Evolutionary conservation across 768 basidiomycete genomes (phyloP).

Genomic region (Tricholoma sp.): DNA sequence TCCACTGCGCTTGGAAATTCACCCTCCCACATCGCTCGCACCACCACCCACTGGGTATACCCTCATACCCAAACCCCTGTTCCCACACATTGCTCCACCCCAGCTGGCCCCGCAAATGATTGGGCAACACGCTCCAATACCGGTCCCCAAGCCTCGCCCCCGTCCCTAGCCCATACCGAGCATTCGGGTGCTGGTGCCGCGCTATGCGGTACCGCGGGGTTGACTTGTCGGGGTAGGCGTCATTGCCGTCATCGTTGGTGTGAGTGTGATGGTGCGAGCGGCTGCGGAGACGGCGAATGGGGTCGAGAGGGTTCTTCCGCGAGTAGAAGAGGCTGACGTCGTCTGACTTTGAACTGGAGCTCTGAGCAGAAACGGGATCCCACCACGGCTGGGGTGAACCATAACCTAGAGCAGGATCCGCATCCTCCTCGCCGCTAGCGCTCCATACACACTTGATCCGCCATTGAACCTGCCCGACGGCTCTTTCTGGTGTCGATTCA

Average conservation of each 20-base stretch:
- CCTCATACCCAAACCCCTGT: slow-evolving; percentile 16
- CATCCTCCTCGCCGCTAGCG: slow-evolving; percentile 42
- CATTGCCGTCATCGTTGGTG: not conserved
- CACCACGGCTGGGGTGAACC: slow-evolving; percentile 20
- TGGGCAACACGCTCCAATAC: not conserved
- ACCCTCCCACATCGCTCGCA: slow-evolving; percentile 44
- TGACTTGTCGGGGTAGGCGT: slow-evolving; percentile 2
- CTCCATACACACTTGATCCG: slow-evolving; percentile 42
- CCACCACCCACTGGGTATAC: slow-evolving; percentile 44
- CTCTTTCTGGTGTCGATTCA: not conserved
- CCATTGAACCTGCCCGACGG: slow-evolving; percentile 38
- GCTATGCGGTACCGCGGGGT: slow-evolving; percentile 20
- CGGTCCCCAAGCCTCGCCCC: not conserved
- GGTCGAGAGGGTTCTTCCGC: not conserved
- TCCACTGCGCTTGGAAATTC: slow-evolving; percentile 39
- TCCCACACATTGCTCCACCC: slow-evolving; percentile 15
- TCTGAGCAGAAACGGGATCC: slow-evolving; percentile 9
- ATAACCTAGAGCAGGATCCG: slow-evolving; percentile 10
- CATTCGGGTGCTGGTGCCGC: slow-evolving; percentile 18
- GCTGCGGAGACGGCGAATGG: not conserved
- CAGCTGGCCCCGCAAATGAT: slow-evolving; percentile 8
- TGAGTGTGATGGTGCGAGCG: not conserved
- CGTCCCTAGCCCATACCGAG: not conserved
- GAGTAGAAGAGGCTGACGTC: no score
- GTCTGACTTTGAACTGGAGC: not conserved